A percentile compares a stretch with the other conserved stretches of the same genome.
Evolutionary conservation across 371 early-diverging fungal genomes (phyloP).

Genomic region (Lichtheimia ramosa): DNA sequence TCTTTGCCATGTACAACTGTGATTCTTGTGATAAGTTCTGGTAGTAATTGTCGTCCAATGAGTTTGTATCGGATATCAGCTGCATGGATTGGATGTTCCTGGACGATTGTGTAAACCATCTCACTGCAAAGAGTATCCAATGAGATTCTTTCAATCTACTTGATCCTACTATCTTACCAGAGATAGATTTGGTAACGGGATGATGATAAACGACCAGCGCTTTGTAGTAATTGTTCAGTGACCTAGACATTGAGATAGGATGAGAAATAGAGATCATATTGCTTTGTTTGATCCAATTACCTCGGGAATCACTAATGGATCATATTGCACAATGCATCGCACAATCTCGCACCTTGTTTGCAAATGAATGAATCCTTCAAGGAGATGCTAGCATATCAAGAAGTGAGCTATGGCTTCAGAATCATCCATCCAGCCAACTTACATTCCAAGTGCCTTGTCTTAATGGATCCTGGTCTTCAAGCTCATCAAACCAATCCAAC

Average conservation of each 20-base stretch:
- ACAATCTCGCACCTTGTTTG: slow-evolving; percentile 31
- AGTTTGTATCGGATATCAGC: slow-evolving; percentile 27
- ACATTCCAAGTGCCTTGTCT: slow-evolving; percentile 6
- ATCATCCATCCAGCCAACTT: background rate
- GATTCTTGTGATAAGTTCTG: slow-evolving; percentile 34
- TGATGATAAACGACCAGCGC: slow-evolving; percentile 17
- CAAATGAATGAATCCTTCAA: slow-evolving; percentile 36
- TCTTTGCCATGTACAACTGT: slow-evolving; percentile 39
- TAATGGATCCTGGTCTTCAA: slow-evolving; percentile 17
- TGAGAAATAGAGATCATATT: background rate
- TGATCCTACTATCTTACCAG: slow-evolving; percentile 14
- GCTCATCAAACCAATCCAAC: slow-evolving; percentile 30
- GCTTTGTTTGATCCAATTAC: slow-evolving; percentile 6
- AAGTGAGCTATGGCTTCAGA: no score
- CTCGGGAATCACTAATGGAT: slow-evolving; percentile 15
- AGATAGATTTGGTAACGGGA: slow-evolving; percentile 26
- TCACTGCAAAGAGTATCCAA: slow-evolving; percentile 21
- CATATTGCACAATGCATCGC: slow-evolving; percentile 14
- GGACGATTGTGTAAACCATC: slow-evolving; percentile 32
- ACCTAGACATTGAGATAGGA: slow-evolving; percentile 11
- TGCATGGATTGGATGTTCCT: slow-evolving; percentile 30
- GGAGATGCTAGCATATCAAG: slow-evolving; percentile 13
- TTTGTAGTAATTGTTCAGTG: slow-evolving; percentile 21
- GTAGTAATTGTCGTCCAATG: slow-evolving; percentile 34
- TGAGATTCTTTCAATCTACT: background rate